Conservation (phyloP, 495 filamentous ascomycete genomes). For the Oidiodendron maius region DNA sequence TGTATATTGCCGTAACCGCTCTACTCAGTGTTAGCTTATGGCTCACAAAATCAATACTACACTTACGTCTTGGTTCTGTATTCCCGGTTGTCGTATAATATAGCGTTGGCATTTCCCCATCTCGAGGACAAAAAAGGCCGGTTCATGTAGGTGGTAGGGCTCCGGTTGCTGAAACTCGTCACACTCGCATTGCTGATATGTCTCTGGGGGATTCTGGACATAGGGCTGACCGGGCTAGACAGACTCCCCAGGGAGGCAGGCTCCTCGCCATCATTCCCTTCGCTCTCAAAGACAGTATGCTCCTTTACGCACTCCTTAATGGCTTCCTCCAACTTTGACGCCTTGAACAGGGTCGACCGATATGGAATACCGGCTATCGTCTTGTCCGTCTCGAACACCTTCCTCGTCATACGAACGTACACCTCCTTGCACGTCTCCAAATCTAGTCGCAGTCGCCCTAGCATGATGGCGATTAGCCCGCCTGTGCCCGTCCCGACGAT, state of each 20-base stretch:
- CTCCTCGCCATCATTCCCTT: slow-evolving; percentile 62
- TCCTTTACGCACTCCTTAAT: slow-evolving; percentile 85
- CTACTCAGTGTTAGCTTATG: slow-evolving; percentile 34
- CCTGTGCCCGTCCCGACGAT: slow-evolving; percentile 94
- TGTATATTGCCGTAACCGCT: slow-evolving; percentile 87
- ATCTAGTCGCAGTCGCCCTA: slow-evolving; percentile 85
- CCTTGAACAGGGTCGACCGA: slow-evolving; percentile 90
- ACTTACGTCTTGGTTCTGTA: slow-evolving; percentile 89
- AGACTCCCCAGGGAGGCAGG: slow-evolving; percentile 4
- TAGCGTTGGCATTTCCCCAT: slow-evolving; percentile 54
- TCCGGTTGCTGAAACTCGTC: slow-evolving; percentile 50
- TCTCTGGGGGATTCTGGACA: slow-evolving; percentile 29
- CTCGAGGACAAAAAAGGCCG: slow-evolving; percentile 25
- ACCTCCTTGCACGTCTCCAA: slow-evolving; percentile 94
- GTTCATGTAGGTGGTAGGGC: slow-evolving; percentile 26
- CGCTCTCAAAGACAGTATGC: slow-evolving; percentile 73
- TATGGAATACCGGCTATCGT: slow-evolving; percentile 93
- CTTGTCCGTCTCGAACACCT: slow-evolving; percentile 97
- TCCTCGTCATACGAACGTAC: slow-evolving; percentile 87
- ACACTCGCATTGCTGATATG: slow-evolving; percentile 56
- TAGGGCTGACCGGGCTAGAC: slow-evolving; percentile 10
- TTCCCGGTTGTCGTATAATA: slow-evolving; percentile 75
- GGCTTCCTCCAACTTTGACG: slow-evolving; percentile 88
- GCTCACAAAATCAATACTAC: neutral
- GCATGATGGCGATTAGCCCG: slow-evolving; percentile 93